Evolutionary conservation across 1,139 yeast genomes (phyloP), one percentile per base, ranked within the genome.

Genomic region (Maudiozyma humilis): DNA sequence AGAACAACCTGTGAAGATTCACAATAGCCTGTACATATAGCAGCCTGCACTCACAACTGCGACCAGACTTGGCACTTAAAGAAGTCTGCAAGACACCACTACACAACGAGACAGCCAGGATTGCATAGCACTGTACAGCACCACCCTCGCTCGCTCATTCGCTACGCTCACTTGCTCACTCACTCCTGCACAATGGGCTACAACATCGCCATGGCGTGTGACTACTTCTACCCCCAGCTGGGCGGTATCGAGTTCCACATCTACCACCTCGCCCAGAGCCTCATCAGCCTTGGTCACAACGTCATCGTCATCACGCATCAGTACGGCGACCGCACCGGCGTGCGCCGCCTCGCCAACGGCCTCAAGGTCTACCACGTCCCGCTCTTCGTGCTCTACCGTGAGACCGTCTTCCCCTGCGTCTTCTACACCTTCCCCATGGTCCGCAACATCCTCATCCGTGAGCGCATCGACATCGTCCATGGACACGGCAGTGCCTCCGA

Each of bases 231-330:
- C 65, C 99, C 99, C 16, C 98, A 93, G 62, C 83, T 96, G 0
- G 99, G 99, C 2, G 99, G 99, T 7, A 93, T 93, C 2, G 99
- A 93, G 63, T 79, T 91, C 50, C 98, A 93, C 60, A 87, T 91
- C 19, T 88, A 86, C 63, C 97, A 91, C 62, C 59, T 82, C 18
- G 75, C 70, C 0, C 94, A 87, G 63, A 79, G 83, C 57, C 75
- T 91, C 47, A 83, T 88, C 16, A 79, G 78, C 29, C 66, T 82
- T 41, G 98, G 97, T 4, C 98, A 93, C 60, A 79, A 88, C 3
- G 98, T 93, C n/a, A 69, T 89, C 3, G 78, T 93, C 33, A 75
- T 91, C 32, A 88, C 97, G 8, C 98, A 91, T 64, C 81, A 88
- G 32, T 89, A 93, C 57, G 87, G 84, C 1, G 75, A 82, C 46